Percentiles rank a stretch among this genome's conserved stretches.
These are phyloP conservation scores for Calonectria hongkongensis DNA, from an alignment of 2,329 filamentous ascomycete species.

Conservation along the genomic window DNA sequence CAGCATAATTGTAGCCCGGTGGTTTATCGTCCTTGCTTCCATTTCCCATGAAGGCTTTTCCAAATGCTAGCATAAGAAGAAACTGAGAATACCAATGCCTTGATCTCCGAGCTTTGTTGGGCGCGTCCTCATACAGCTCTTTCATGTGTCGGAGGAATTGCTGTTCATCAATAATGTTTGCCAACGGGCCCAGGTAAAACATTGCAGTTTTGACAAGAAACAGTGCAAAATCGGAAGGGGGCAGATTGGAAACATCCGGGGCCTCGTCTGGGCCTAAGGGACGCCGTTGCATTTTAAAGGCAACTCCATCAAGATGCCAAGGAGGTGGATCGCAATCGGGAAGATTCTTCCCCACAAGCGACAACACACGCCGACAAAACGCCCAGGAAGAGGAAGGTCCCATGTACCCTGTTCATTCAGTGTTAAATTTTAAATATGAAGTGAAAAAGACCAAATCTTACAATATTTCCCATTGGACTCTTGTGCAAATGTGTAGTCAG, in stretches of 20 bases:
- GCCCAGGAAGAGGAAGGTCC: slow-evolving; percentile 54
- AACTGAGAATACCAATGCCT: slow-evolving; percentile 59
- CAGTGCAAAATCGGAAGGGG: slow-evolving; percentile 50
- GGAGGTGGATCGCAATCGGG: slow-evolving; percentile 50
- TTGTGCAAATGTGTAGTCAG: slow-evolving; percentile 50
- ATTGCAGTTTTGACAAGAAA: slow-evolving; percentile 52
- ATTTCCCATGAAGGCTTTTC: slow-evolving; percentile 56
- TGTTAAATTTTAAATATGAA: neutral
- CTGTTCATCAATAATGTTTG: slow-evolving; percentile 47
- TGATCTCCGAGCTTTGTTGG: slow-evolving; percentile 42
- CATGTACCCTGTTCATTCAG: slow-evolving; percentile 49
- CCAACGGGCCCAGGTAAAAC: slow-evolving; percentile 48
- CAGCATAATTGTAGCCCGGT: slow-evolving; percentile 61
- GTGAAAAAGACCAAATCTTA: neutral
- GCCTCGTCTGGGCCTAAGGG: slow-evolving; percentile 47
- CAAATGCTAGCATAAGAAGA: slow-evolving; percentile 58
- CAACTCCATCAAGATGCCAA: slow-evolving; percentile 53
- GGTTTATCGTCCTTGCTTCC: slow-evolving; percentile 55
- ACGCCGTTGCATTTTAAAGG: slow-evolving; percentile 50
- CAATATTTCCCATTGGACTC: slow-evolving; percentile 49
- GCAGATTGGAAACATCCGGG: slow-evolving; percentile 49
- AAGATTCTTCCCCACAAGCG: slow-evolving; percentile 51
- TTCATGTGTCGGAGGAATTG: slow-evolving; percentile 47
- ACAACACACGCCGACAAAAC: slow-evolving; percentile 51
- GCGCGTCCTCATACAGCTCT: slow-evolving; percentile 50